Conservation (phyloP, 1,139 yeast genomes). For the Blastobotrys elegans region DNA sequence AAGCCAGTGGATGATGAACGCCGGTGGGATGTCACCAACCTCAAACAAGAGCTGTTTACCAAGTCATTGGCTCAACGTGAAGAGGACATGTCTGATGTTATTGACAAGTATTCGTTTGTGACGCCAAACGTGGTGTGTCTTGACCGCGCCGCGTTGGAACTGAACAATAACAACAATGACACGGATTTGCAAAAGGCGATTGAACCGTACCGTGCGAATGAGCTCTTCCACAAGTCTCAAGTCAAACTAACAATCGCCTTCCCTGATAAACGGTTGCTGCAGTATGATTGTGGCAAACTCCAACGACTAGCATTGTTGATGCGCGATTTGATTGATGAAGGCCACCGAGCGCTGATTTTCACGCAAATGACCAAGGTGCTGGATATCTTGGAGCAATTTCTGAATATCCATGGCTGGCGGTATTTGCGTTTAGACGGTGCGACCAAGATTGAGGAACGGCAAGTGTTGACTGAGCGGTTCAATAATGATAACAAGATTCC, state of each 20-base stretch:
- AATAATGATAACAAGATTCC: slow-evolving; percentile 83
- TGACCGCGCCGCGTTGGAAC: slow-evolving; percentile 58
- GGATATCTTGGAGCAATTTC: slow-evolving; percentile 87
- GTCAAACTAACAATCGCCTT: slow-evolving; percentile 88
- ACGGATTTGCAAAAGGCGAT: slow-evolving; percentile 18
- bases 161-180: slow-evolving; percentile 39
- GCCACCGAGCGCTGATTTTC: slow-evolving; percentile 91
- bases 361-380: slow-evolving; percentile 98
- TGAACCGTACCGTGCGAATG: slow-evolving; percentile 18
- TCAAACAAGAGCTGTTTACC: slow-evolving; percentile 32
- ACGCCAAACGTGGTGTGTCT: slow-evolving; percentile 83
- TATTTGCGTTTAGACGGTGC: slow-evolving; percentile 97
- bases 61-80: slow-evolving; percentile 44
- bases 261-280: slow-evolving; percentile 88
- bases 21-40: slow-evolving; percentile 24
- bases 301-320: slow-evolving; percentile 75
- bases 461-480: slow-evolving; percentile 85
- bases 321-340: slow-evolving; percentile 72
- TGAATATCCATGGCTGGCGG: slow-evolving; percentile 90
- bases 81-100: slow-evolving; percentile 42
- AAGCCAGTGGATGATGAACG: background rate
- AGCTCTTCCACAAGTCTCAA: slow-evolving; percentile 78
- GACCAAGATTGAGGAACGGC: slow-evolving; percentile 95
- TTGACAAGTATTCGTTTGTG: slow-evolving; percentile 77
- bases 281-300: slow-evolving; percentile 95